A percentile compares a stretch with the other conserved stretches of the same genome.
Conservation (phyloP, 1,284 basidiomycete species). For the Trichosporon sp. region DNA sequence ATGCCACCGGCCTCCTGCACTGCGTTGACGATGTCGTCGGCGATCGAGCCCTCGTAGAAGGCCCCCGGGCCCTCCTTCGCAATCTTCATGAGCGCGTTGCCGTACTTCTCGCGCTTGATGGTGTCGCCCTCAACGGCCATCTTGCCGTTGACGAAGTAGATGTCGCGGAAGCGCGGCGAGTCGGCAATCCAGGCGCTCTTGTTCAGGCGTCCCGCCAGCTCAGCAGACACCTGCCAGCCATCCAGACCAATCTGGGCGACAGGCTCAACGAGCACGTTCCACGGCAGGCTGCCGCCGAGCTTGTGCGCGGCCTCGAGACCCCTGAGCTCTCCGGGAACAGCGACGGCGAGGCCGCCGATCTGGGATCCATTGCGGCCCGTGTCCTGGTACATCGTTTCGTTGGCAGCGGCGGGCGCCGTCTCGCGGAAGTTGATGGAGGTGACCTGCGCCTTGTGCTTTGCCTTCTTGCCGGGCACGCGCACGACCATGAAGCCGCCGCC, state of each 20-base stretch:
- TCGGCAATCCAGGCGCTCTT: constrained; percentile 39
- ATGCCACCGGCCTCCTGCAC: constrained; percentile 43
- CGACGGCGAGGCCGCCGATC: constrained; percentile 76
- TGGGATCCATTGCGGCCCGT: constrained; percentile 7
- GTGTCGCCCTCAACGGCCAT: constrained; percentile 34
- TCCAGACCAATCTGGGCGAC: constrained; percentile 69
- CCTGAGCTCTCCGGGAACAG: constrained; percentile 79
- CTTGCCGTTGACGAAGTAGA: constrained; percentile 43
- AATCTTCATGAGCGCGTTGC: constrained; percentile 38
- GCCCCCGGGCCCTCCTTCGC: constrained; percentile 41
- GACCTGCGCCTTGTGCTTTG: constrained; percentile 36
- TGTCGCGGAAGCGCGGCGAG: constrained; percentile 45
- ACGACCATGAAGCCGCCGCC: constrained; percentile 41
- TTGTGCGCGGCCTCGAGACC: constrained; percentile 63
- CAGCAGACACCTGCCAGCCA: constrained; percentile 65
- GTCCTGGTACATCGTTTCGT: constrained; percentile 48
- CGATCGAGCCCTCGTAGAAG: constrained; percentile 49
- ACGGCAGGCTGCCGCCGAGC: constrained; percentile 70
- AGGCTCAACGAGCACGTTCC: constrained; percentile 73
- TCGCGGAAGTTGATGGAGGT: constrained; percentile 58
- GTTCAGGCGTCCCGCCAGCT: constrained; percentile 41
- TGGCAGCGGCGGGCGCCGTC: constrained; percentile 52
- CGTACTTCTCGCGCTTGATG: constrained; percentile 33
- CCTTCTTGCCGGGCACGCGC: constrained; percentile 24
- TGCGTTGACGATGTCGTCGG: constrained; percentile 38